Evolutionary conservation across 768 basidiomycete genomes (phyloP), one percentile per base, ranked within the genome.

Genomic region (Suillus bovinus): DNA sequence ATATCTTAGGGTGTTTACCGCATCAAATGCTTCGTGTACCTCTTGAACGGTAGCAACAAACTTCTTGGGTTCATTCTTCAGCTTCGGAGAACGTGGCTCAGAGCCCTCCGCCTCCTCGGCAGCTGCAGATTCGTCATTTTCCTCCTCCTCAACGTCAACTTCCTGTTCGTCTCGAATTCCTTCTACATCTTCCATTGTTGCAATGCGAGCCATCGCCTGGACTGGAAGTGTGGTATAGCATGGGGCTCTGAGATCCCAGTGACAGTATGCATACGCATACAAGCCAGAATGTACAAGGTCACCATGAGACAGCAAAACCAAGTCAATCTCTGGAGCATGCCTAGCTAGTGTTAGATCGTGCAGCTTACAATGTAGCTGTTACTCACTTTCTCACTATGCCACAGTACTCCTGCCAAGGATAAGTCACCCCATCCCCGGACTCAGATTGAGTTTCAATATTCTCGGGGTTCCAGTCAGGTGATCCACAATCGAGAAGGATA

Each of bases 181-280:
- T 67, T 95, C 93, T 1, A 90, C 84, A 69, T 97, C 95, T 74
- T 98, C 94, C 7, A 90, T 84, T 2, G 91, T 90, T 17, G 93
- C 93, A 47, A 98, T 93, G 38, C 93, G 84, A 5, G 92, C 96
- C 89, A 95, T 96, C 60, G 96, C 94, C 67, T 96, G 93, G 0
- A 97, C 94, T 41, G 96, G 96, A 31, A 98, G 84, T 3, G 96
- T 96, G 0, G 93, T 91, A 73, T 99, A 99, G 22, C 94, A 88
- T 4, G 95, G 94, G 24, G 95, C 95, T 63, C 84, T 89, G 46
- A 99, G 81, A 24, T 88, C 89, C 90, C 93, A 95, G 72, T 85
- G 83, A 20, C 94, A 84, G 72, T 92, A 84, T 6, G 97, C 95
- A 74, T 92, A 98, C 13, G 97, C 88, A 71, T 93, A 95, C n/a